phyloP scores from a whole-genome alignment of 495 filamentous ascomycete genomes.

The Podospora pseudoanserina region DNA sequence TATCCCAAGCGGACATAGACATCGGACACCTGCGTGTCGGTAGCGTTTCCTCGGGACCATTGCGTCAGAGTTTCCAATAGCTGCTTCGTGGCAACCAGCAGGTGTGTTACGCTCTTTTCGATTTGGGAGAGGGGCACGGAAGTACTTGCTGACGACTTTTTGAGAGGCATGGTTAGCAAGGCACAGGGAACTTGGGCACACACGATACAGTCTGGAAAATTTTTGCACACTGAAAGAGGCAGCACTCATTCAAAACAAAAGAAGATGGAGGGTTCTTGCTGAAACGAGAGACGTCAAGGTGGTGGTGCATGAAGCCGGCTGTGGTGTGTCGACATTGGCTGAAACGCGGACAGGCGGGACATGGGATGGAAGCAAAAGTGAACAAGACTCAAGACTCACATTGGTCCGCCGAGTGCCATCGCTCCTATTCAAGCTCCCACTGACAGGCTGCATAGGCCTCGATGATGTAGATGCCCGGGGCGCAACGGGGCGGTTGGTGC shows the following conservation, averaged over 20 bases:
- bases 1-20: constrained; percentile 97
- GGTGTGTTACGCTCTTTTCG: constrained; percentile 96
- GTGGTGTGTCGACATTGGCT: constrained; percentile 10
- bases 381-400: constrained; percentile 39
- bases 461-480: constrained; percentile 46
- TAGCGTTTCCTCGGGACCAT: constrained; percentile 89
- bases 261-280: not conserved
- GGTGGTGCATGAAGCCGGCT: constrained; percentile 12
- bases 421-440: constrained; percentile 32
- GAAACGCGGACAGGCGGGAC: constrained; percentile 1
- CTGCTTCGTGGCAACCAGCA: constrained; percentile 96
- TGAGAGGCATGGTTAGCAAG: constrained; percentile 18
- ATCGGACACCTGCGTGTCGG: constrained; percentile 92
- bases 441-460: constrained; percentile 21
- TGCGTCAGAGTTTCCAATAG: constrained; percentile 93
- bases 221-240: not conserved
- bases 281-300: not conserved
- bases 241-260: not conserved
- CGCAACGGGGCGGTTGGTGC: constrained; percentile 35
- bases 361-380: constrained; percentile 12
- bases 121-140: constrained; percentile 73
- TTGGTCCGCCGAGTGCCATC: constrained; percentile 43
- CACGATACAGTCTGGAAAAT: not conserved
- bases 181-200: not conserved
- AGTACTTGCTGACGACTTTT: constrained; percentile 43